A percentile compares a stretch with the other conserved stretches of the same genome.
phyloP scores from a whole-genome alignment of 768 basidiomycete species.

The Leccinum sublutescens region DNA sequence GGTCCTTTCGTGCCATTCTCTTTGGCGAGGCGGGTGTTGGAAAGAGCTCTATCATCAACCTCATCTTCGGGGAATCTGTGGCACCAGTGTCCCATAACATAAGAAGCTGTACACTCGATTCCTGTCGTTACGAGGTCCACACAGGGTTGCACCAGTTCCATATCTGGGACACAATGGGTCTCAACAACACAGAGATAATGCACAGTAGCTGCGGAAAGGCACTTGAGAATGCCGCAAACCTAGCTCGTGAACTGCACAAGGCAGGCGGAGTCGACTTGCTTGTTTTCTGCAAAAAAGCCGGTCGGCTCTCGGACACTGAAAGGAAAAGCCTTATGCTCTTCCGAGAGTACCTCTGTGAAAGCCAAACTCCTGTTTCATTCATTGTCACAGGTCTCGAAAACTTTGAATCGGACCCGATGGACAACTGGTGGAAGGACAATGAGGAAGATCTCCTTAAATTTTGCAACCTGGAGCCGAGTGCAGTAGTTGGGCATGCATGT shows the following conservation, averaged over 20 bases:
- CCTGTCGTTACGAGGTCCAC: slow-evolving; percentile 19
- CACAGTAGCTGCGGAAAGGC: slow-evolving; percentile 11
- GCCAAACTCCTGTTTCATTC: slow-evolving; percentile 36
- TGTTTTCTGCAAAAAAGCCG: slow-evolving; percentile 33
- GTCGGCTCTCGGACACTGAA: slow-evolving; percentile 31
- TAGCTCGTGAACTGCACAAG: slow-evolving; percentile 30
- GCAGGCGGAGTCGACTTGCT: slow-evolving; percentile 39
- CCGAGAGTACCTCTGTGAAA: slow-evolving; percentile 37
- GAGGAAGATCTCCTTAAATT: slow-evolving; percentile 8
- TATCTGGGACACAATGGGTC: slow-evolving; percentile 34
- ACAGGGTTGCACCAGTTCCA: slow-evolving; percentile 20
- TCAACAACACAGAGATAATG: slow-evolving; percentile 14
- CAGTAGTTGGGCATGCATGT: slow-evolving; percentile 27
- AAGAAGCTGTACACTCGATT: slow-evolving; percentile 35
- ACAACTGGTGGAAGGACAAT: slow-evolving; percentile 32
- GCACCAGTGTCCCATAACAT: slow-evolving; percentile 17
- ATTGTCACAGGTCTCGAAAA: slow-evolving; percentile 39
- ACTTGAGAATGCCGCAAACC: slow-evolving; percentile 21
- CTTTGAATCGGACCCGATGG: slow-evolving; percentile 19
- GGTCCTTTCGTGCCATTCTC: slow-evolving; percentile 33
- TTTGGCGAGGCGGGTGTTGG: slow-evolving; percentile 42
- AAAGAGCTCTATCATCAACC: slow-evolving; percentile 43
- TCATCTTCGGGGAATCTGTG: slow-evolving; percentile 26
- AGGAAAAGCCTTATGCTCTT: slow-evolving; percentile 35
- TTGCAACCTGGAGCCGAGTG: slow-evolving; percentile 7